Evolutionary conservation across 352 stramenopile species (phyloP).

Genomic region (Phytophthora multivora): DNA sequence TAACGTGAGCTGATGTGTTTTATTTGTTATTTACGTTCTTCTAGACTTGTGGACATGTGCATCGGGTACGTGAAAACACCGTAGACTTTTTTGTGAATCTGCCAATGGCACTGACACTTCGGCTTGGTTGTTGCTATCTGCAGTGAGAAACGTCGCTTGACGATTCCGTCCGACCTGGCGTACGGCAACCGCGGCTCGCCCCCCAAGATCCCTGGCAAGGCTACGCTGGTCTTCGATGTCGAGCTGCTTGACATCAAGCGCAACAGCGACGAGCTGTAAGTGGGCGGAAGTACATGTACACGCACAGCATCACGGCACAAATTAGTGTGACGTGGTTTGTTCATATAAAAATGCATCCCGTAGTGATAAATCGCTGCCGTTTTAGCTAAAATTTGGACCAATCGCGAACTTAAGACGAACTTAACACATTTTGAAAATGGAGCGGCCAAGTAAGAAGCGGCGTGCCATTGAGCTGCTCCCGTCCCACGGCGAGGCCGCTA

Average conservation of each 20-base stretch:
- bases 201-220: conserved; percentile 93
- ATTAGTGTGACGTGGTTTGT: conserved; percentile 22
- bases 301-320: too few relatives aligned
- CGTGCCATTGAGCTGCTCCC: conserved; percentile 23
- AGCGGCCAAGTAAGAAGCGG: conserved; percentile 40
- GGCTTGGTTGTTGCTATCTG: conserved; percentile 3
- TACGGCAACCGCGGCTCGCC: conserved; percentile 94
- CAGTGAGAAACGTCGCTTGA: conserved; percentile 88
- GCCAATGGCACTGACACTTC: neutral
- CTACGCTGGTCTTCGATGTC: conserved; percentile 97
- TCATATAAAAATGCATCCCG: neutral
- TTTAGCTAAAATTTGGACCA: neutral
- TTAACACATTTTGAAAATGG: conserved; percentile 26
- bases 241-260: conserved; percentile 96
- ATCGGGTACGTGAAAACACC: conserved; percentile 58
- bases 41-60: conserved; percentile 87
- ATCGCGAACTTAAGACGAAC: conserved; percentile 24
- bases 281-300: neutral
- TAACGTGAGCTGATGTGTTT: conserved; percentile 7
- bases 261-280: conserved; percentile 61
- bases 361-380: neutral
- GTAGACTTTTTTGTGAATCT: neutral
- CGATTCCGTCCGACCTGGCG: conserved; percentile 87
- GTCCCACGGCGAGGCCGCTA: conserved; percentile 1
- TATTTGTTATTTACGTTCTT: conserved; percentile 12